phyloP scores from a whole-genome alignment of 352 stramenopile species.

The Phytophthora vignae region DNA sequence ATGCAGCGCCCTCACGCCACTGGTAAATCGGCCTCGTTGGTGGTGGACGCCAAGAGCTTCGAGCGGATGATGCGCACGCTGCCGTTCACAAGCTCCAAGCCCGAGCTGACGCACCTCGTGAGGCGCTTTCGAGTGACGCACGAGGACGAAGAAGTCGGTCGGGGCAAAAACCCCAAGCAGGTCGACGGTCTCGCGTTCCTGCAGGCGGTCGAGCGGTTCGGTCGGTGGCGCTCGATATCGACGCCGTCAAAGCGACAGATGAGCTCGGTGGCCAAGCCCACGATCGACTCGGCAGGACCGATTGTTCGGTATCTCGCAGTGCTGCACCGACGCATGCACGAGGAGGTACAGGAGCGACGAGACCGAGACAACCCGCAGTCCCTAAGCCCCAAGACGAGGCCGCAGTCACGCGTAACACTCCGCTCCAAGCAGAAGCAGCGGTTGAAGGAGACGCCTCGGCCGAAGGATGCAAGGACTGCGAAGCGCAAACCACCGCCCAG shows the following conservation, averaged over 20 bases:
- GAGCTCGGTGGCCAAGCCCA: conserved; percentile 37
- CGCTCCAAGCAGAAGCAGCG: conserved; percentile 10
- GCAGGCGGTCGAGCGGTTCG: conserved; percentile 45
- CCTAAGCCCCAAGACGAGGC: conserved; percentile 3
- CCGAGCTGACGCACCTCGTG: conserved; percentile 40
- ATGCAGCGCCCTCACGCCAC: conserved; percentile 21
- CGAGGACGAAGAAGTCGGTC: not conserved
- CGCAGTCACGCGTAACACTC: conserved; percentile 11
- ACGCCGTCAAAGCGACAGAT: conserved; percentile 15
- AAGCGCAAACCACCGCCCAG: conserved; percentile 1
- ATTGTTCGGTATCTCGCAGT: conserved; percentile 68
- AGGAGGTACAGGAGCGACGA: conserved; percentile 26
- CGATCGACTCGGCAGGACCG: conserved; percentile 31
- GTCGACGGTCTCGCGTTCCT: conserved; percentile 52
- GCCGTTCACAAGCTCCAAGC: conserved; percentile 49
- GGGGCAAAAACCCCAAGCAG: not conserved
- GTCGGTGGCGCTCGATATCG: conserved; percentile 40
- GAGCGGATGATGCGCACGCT: conserved; percentile 48
- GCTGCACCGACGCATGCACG: conserved; percentile 25
- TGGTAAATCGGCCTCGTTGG: conserved; percentile 1
- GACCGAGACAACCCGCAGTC: conserved; percentile 6
- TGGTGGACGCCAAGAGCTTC: conserved; percentile 47
- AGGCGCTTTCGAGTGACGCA: conserved; percentile 24
- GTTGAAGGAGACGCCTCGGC: conserved; percentile 8
- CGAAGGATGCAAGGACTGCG: conserved; percentile 4